These are phyloP conservation scores for Mortierella sp. DNA, from an alignment of 371 early-diverging fungal genomes.

Conservation along the genomic window DNA sequence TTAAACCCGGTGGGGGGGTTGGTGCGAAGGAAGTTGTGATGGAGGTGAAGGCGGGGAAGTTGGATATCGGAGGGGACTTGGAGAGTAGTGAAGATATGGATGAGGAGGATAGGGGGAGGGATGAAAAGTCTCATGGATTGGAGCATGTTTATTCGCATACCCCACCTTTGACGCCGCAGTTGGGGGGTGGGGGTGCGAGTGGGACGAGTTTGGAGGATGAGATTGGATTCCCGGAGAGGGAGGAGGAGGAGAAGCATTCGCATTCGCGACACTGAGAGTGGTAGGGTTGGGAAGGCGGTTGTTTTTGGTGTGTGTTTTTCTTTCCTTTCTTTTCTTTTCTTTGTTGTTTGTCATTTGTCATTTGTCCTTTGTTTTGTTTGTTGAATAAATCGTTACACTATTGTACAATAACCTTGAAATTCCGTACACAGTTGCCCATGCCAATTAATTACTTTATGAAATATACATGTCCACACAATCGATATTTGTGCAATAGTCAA, in stretches of 20 bases:
- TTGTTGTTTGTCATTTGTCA: too few species aligned
- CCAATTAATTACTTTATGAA: too few species aligned
- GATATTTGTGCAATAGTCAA: too few species aligned
- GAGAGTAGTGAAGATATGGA: neutral
- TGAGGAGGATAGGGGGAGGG: neutral
- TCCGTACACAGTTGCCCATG: too few species aligned
- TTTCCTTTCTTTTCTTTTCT: too few species aligned
- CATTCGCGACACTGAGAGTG: neutral
- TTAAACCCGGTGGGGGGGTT: constrained; percentile 49
- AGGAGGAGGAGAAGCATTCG: neutral
- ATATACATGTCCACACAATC: too few species aligned
- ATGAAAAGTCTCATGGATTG: neutral
- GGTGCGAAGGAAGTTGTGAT: neutral
- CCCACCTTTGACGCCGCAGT: neutral
- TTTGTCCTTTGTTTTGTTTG: too few species aligned
- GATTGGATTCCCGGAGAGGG: neutral
- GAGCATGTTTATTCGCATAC: neutral
- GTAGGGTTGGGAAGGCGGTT: neutral
- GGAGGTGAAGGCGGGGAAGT: neutral
- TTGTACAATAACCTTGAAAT: too few species aligned
- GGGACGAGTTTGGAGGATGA: neutral
- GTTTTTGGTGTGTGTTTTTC: too few species aligned
- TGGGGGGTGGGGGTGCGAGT: neutral
- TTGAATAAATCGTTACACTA: too few species aligned
- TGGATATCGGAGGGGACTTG: neutral